Base-by-base conservation (phyloP, 768 basidiomycete genomes). In the Mycena kentingensis region DNA sequence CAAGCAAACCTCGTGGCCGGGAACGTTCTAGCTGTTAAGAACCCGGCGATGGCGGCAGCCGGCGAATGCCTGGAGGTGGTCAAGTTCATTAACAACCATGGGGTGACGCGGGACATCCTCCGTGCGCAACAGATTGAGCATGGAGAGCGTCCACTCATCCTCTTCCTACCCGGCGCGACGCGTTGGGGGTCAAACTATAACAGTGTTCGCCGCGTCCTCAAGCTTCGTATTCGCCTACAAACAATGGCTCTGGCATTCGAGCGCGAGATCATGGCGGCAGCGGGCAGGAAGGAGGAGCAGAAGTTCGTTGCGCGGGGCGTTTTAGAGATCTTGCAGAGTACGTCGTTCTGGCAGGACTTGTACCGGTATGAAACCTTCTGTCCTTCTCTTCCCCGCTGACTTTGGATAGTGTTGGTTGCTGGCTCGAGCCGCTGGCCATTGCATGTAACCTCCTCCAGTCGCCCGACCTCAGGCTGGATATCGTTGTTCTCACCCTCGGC, bases 11-110 rank as follows among this genome's bases (percentile, higher is more conserved):
- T 70, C 4, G 56, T 68, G 19, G 61, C 67, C 12, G 69, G 68
- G 2, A 69, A 72, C 50, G 64, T 60, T 39, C 57, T 72, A 13
- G 62, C 57, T 18, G 22, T 62, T 6, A 58, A 55, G 32, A 28
- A 35, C 18, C 24, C 10, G 7, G 55, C 60, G 29, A 46, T 63
- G 13, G 16, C 47, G 4, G 31, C 38, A 18, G 49, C 60, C 27
- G 49, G 60, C 6, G 2, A 51, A 2, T 66, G 62, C 1, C 15
- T 58, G 0, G 58, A 60, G 19, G 41, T 70, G 12, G 61, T 70
- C 42, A 69, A 65, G 35, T 70, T 67, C 67, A 66, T 70, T 24
- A 65, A 64, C 25, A 60, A 64, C 48, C 66, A 71, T 34, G 41
- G 54, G 0, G 38, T 34, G 5, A 64, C 62, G 0, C 63, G 67